Evolutionary conservation across 768 basidiomycete genomes (phyloP).

Genomic region (Neoboletus subvelutipes): DNA sequence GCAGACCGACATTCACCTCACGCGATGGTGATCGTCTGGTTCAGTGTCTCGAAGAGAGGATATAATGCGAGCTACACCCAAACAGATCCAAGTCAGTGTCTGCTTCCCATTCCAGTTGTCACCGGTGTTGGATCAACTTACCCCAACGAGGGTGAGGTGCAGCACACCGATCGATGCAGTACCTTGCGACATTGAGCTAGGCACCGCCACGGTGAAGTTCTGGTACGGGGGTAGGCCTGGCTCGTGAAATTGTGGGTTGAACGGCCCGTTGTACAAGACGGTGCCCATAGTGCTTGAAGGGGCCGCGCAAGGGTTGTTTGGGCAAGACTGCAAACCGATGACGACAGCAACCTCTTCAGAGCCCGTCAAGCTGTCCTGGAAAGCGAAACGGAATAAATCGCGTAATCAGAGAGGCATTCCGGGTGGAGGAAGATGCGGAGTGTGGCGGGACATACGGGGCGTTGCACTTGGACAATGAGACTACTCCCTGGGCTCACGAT

Average conservation of each 20-base stretch:
- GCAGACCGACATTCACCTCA: slow-evolving; percentile 7
- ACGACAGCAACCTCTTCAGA: slow-evolving; percentile 47
- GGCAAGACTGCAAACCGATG: slow-evolving; percentile 44
- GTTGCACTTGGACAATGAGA: slow-evolving; percentile 46
- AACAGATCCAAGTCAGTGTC: background rate
- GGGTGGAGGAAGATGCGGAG: background rate
- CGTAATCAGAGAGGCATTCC: background rate
- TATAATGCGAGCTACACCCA: too few relatives aligned
- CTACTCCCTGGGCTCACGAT: slow-evolving; percentile 37
- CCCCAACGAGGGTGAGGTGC: slow-evolving; percentile 41
- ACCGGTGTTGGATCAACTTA: slow-evolving; percentile 27
- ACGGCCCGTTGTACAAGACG: slow-evolving; percentile 49
- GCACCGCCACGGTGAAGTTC: slow-evolving; percentile 45
- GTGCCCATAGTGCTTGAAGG: slow-evolving; percentile 37
- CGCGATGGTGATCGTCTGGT: slow-evolving; percentile 28
- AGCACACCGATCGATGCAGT: slow-evolving; percentile 37
- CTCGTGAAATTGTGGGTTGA: slow-evolving; percentile 36
- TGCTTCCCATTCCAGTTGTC: background rate
- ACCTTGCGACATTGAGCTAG: slow-evolving; percentile 28
- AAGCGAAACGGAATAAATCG: background rate
- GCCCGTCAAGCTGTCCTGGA: slow-evolving; percentile 37
- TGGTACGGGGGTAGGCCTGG: slow-evolving; percentile 38
- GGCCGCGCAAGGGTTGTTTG: slow-evolving; percentile 24
- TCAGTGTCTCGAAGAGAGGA: too few relatives aligned
- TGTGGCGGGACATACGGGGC: slow-evolving; percentile 41